A percentile compares a stretch with the other conserved stretches of the same genome.
Evolutionary conservation across 805 yeast species (phyloP).

Genomic region (Maudiozyma bulderi): DNA sequence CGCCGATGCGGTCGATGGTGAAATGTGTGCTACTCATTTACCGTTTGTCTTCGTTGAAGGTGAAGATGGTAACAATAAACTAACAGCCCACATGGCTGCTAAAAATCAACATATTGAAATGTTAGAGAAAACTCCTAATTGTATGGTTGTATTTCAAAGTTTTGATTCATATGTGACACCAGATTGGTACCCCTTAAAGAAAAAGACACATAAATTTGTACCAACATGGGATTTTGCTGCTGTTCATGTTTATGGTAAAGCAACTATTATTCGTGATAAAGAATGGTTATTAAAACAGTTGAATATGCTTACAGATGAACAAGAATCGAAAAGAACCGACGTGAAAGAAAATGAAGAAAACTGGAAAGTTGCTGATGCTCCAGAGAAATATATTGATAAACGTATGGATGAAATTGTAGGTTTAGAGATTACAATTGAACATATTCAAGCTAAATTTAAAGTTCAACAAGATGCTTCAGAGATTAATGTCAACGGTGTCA

Average conservation of each 20-base stretch:
- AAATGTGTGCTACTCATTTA: neutral
- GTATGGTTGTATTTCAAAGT: neutral
- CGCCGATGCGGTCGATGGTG: neutral
- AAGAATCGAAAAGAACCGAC: neutral
- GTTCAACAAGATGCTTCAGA: neutral
- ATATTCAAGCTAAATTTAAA: neutral
- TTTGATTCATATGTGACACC: neutral
- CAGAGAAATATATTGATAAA: neutral
- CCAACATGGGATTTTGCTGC: slow-evolving; percentile 1
- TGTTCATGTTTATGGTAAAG: slow-evolving; percentile 1
- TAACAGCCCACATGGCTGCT: neutral
- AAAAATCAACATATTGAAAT: neutral
- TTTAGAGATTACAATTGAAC: neutral
- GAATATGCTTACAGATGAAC: neutral
- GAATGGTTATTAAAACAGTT: neutral
- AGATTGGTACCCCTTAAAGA: neutral
- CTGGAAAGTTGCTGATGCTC: neutral
- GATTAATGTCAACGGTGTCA: neutral
- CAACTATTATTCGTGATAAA: neutral
- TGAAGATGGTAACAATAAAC: neutral
- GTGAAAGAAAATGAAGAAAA: neutral
- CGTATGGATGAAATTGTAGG: neutral
- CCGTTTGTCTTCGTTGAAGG: neutral
- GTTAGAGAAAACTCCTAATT: neutral
- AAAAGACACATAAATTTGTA: neutral